phyloP scores from a whole-genome alignment of 371 early-diverging fungal genomes.

The Syncephalastrum monosporum region DNA sequence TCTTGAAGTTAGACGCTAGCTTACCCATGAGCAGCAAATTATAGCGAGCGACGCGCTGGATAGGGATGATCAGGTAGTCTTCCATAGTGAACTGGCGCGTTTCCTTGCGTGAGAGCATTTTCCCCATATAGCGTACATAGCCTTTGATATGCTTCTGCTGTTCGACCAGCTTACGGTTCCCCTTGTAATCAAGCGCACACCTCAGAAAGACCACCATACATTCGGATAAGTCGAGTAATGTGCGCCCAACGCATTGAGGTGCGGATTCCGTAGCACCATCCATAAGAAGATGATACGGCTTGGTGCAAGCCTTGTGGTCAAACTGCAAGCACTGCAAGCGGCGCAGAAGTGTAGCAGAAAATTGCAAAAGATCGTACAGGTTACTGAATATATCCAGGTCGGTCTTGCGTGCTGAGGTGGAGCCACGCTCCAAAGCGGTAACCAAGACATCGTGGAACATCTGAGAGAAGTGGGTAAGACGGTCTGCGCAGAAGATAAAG shows the following conservation, averaged over 20 bases:
- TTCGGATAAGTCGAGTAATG: constrained; percentile 24
- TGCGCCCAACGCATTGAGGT: constrained; percentile 19
- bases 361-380: constrained; percentile 24
- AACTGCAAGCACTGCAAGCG: constrained; percentile 20
- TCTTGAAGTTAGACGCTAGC: background rate
- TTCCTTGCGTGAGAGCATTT: constrained; percentile 29
- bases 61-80: constrained; percentile 43
- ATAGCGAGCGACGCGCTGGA: constrained; percentile 40
- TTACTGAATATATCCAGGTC: constrained; percentile 33
- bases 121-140: constrained; percentile 27
- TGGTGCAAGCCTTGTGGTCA: constrained; percentile 1
- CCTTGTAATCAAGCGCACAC: constrained; percentile 38
- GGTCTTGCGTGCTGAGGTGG: constrained; percentile 13
- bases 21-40: constrained; percentile 37
- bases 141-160: constrained; percentile 17
- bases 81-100: constrained; percentile 33
- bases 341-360: constrained; percentile 25
- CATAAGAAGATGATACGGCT: background rate
- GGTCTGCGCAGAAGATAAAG: background rate
- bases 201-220: constrained; percentile 30
- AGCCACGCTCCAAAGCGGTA: constrained; percentile 21
- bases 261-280: background rate
- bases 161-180: constrained; percentile 24
- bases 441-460: constrained; percentile 31
- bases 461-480: constrained; percentile 10